phyloP scores from a whole-genome alignment of 169 alveolate species.

The Babesia bovis region DNA sequence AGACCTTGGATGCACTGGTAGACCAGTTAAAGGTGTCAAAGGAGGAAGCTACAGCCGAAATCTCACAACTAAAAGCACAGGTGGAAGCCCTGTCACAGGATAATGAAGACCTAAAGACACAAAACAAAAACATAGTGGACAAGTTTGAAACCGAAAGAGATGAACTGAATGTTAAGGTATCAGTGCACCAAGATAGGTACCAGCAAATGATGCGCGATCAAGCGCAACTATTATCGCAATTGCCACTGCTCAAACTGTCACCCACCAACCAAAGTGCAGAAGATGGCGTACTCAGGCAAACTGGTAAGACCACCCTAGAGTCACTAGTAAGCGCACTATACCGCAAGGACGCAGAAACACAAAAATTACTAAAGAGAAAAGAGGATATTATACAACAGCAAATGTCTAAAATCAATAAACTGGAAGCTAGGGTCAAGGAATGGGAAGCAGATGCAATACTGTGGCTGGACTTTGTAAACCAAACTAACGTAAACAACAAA shows the following conservation, averaged over 20 bases:
- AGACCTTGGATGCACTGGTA: slow-evolving; percentile 50
- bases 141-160: slow-evolving; percentile 28
- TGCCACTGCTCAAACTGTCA: slow-evolving; percentile 52
- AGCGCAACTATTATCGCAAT: slow-evolving; percentile 58
- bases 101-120: slow-evolving; percentile 3
- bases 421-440: slow-evolving; percentile 50
- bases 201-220: slow-evolving; percentile 47
- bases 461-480: slow-evolving; percentile 69
- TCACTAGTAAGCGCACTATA: slow-evolving; percentile 48
- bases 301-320: slow-evolving; percentile 36
- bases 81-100: slow-evolving; percentile 20
- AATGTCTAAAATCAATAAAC: slow-evolving; percentile 33
- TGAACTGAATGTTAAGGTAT: slow-evolving; percentile 12
- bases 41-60: slow-evolving; percentile 38
- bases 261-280: slow-evolving; percentile 22
- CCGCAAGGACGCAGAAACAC: slow-evolving; percentile 60
- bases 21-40: slow-evolving; percentile 50
- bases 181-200: slow-evolving; percentile 38
- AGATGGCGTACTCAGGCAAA: slow-evolving; percentile 23
- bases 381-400: slow-evolving; percentile 49
- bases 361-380: slow-evolving; percentile 17
- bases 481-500: background rate
- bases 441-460: slow-evolving; percentile 68
- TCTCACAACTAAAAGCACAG: slow-evolving; percentile 14
- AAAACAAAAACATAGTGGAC: background rate